Evolutionary conservation across 371 early-diverging fungal genomes (phyloP), one percentile per base, ranked within the genome.

Genomic region (Saksenaea vasiformis): DNA sequence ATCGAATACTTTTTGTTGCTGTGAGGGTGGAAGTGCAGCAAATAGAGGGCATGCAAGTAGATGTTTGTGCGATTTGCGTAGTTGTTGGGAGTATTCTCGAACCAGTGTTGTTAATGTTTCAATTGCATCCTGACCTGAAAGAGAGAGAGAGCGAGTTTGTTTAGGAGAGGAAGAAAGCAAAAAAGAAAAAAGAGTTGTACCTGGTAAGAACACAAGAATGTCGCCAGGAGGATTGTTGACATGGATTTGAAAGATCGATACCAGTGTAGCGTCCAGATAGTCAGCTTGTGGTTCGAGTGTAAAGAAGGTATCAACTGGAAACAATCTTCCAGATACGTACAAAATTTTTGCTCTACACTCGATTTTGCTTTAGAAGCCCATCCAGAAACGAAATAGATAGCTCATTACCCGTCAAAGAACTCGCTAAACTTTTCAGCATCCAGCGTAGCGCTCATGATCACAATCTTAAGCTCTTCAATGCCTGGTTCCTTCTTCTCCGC

Each of bases 371-470:
- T 27, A 65, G 15, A 67, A 14, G 15, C 11, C 3, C 17, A 4
- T 54, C 35, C 36, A 51, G 14, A 2, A 38, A 13, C 7, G 13
- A 58, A 17, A 8, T 22, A 19, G 43, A 19, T n/a, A n/a, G n/a
- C n/a, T n/a, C 51, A 70, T 66, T 72, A 83, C 83, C 80, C 69
- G 74, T 93, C 86, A 72, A 96, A 97, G 75, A 93, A 98, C 44
- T 82, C 85, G 1, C 94, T 89, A 64, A 98, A 97, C 60, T 90
- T 87, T 59, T 94, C 93, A 2, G 96, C 93, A 73, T 98, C 94
- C 56, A 98, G 75, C 0, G 99, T 99, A 13, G 99, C 99, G 73
- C 93, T 94, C 99, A 99, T 99, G 62, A 99, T 87, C 14, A 99
- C 85, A 19, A 98, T 87, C 76, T 93, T 96, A 17, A 98, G 80